Evolutionary conservation across 2,329 filamentous ascomycete species (phyloP).

Genomic region (Gnomoniopsis sp.): DNA sequence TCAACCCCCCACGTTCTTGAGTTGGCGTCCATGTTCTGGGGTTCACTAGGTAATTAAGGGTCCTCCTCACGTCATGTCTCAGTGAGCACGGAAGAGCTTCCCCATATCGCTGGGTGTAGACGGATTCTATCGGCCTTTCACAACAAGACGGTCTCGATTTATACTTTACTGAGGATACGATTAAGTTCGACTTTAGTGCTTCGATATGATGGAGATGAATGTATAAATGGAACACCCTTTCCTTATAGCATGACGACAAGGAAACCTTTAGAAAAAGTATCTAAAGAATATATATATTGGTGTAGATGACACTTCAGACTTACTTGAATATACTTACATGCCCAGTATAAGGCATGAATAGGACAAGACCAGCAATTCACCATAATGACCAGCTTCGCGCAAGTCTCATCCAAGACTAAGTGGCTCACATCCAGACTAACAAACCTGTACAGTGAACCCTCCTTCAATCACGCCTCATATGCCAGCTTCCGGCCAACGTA

Average conservation of each 20-base stretch:
- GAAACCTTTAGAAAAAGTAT: too few relatives aligned
- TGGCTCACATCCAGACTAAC: conserved; percentile 5
- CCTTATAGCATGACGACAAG: too few relatives aligned
- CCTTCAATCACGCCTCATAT: conserved; percentile 55
- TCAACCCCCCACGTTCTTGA: background rate
- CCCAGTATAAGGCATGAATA: too few relatives aligned
- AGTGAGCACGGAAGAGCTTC: background rate
- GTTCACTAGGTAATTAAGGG: background rate
- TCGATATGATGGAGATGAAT: background rate
- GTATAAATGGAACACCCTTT: too few relatives aligned
- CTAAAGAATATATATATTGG: too few relatives aligned
- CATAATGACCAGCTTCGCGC: conserved; percentile 18
- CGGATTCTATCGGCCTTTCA: background rate
- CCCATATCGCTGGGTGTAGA: background rate
- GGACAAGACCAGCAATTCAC: background rate
- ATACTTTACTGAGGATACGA: background rate
- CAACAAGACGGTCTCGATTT: background rate
- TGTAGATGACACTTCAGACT: background rate
- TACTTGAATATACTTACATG: background rate
- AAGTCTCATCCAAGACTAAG: background rate
- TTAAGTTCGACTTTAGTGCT: too few relatives aligned
- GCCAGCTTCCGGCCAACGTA: conserved; percentile 59
- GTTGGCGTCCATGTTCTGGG: background rate
- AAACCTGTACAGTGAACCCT: conserved; percentile 43
- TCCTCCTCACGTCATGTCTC: conserved; percentile 4